Percentiles rank a stretch among this genome's conserved stretches.
Evolutionary conservation across 164 flowering plant species (phyloP).

Genomic region (Akebia trifoliata): DNA sequence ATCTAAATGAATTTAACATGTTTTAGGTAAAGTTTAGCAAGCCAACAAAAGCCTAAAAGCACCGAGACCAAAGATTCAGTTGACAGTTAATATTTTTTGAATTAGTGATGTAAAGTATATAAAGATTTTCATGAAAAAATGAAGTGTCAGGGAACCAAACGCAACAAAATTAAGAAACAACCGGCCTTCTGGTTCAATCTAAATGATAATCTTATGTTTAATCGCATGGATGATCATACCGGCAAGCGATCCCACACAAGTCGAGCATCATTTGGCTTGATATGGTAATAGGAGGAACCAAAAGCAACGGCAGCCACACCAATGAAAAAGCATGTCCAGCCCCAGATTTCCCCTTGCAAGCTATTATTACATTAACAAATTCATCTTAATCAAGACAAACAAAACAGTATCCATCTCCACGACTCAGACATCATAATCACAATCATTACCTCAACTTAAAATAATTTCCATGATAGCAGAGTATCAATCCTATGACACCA

Average conservation of each 20-base stretch:
- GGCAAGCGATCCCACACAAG: constrained; percentile 99
- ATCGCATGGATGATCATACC: constrained; percentile 32
- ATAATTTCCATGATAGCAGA: constrained; percentile 59
- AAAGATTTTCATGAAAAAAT: too few species aligned
- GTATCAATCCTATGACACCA: constrained; percentile 75
- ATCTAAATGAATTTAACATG: too few species aligned
- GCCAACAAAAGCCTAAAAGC: too few species aligned
- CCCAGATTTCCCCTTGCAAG: constrained; percentile 80
- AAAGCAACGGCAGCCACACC: constrained; percentile 89
- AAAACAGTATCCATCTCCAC: constrained; percentile 1
- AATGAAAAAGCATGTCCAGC: constrained; percentile 76
- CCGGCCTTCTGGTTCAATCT: too few species aligned
- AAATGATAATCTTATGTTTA: not conserved
- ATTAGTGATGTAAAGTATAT: too few species aligned
- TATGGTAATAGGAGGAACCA: constrained; percentile 94
- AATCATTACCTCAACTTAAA: constrained; percentile 59
- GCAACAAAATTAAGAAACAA: too few species aligned
- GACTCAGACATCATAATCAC: not conserved
- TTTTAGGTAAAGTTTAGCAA: too few species aligned
- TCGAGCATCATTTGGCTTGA: constrained; percentile 77
- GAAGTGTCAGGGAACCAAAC: too few species aligned
- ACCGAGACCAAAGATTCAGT: too few species aligned
- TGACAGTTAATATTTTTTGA: too few species aligned
- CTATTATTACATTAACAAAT: constrained; percentile 26
- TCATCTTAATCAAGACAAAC: not conserved